Evolutionary conservation across 73 alveolate species (phyloP).

Genomic region (Stentor coeruleus): DNA sequence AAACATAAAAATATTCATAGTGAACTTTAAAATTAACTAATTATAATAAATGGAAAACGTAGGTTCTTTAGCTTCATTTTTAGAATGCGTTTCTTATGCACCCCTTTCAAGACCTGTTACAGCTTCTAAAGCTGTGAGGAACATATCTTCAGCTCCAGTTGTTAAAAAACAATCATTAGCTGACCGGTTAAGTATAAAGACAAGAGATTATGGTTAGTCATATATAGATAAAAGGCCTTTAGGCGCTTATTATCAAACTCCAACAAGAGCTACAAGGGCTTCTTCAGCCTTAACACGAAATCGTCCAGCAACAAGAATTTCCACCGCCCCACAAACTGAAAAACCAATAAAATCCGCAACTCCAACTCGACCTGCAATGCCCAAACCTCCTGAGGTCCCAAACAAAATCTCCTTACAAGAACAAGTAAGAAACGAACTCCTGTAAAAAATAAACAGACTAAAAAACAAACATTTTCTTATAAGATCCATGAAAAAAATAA

Average conservation of each 20-base stretch:
- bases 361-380: too few species aligned
- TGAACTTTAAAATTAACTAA: too few species aligned
- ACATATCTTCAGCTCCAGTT: background rate
- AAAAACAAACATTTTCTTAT: background rate
- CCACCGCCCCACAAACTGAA: background rate
- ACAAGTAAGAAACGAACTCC: background rate
- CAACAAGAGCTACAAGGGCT: background rate
- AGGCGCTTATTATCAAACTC: background rate
- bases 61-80: background rate
- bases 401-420: background rate
- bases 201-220: background rate
- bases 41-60: background rate
- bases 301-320: background rate
- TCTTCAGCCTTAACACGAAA: background rate
- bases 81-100: background rate
- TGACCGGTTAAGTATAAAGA: background rate
- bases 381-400: too few species aligned
- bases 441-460: background rate
- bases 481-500: background rate
- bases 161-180: background rate
- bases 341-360: background rate
- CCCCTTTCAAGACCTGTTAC: background rate
- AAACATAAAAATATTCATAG: too few species aligned
- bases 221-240: background rate
- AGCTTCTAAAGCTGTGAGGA: background rate